phyloP scores from a whole-genome alignment of 805 yeast species.

The Yamadazyma insecticola region DNA sequence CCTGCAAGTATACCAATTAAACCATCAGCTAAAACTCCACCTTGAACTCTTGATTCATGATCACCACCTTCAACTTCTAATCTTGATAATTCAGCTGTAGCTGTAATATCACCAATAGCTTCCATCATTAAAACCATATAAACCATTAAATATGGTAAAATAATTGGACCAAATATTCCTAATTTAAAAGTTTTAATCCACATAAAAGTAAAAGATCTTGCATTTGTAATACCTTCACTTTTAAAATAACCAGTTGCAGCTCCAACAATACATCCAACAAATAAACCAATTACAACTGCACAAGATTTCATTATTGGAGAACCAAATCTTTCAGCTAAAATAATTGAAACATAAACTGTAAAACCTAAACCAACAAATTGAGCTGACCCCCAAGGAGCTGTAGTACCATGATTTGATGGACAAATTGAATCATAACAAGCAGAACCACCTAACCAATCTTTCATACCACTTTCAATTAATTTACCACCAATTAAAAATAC shows the following conservation, averaged over 20 bases:
- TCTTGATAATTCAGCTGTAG: conserved; percentile 85
- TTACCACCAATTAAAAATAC: conserved; percentile 75
- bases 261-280: conserved; percentile 86
- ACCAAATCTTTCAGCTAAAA: conserved; percentile 78
- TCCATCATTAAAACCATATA: conserved; percentile 83
- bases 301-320: conserved; percentile 92
- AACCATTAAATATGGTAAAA: conserved; percentile 77
- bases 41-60: conserved; percentile 83
- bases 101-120: conserved; percentile 90
- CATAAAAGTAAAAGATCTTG: conserved; percentile 76
- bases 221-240: conserved; percentile 49
- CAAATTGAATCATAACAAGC: conserved; percentile 37
- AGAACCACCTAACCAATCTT: conserved; percentile 85
- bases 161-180: conserved; percentile 74
- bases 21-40: conserved; percentile 88
- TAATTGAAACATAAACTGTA: conserved; percentile 66
- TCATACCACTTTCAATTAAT: conserved; percentile 65
- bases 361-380: conserved; percentile 83
- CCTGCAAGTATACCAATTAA: conserved; percentile 72
- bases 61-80: conserved; percentile 72
- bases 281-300: conserved; percentile 78
- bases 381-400: conserved; percentile 78
- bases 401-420: conserved; percentile 19
- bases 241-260: conserved; percentile 85
- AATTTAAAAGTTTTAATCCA: conserved; percentile 84